phyloP scores from a whole-genome alignment of 164 flowering plant species.

The Chloranthus sessilifolius region DNA sequence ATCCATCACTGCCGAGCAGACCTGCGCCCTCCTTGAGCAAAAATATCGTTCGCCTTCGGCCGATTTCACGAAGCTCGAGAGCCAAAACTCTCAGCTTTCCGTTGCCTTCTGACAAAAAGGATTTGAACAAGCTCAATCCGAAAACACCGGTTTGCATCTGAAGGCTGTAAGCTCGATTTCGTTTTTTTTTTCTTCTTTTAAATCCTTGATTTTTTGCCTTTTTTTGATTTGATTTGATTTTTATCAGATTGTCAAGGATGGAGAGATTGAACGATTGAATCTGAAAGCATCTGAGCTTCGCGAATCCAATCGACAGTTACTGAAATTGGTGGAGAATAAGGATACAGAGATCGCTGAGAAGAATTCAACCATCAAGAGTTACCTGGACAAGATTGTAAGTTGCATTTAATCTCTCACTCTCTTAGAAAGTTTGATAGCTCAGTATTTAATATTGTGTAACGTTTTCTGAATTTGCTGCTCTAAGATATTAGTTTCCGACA shows the following conservation, averaged over 20 bases:
- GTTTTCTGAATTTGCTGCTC: too few species aligned
- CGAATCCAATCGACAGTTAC: conserved; percentile 71
- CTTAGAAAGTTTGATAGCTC: too few species aligned
- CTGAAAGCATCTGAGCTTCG: conserved; percentile 59
- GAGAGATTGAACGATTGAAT: conserved; percentile 63
- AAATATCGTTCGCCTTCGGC: conserved; percentile 70
- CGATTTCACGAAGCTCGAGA: conserved; percentile 53
- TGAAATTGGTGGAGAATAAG: conserved; percentile 72
- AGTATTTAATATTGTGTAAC: too few species aligned
- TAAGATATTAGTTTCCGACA: too few species aligned
- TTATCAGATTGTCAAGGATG: conserved; percentile 67
- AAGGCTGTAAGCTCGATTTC: conserved; percentile 56
- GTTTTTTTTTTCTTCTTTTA: background rate
- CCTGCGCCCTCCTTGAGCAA: conserved; percentile 78
- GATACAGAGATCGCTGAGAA: conserved; percentile 75
- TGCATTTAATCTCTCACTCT: too few species aligned
- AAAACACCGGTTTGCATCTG: conserved; percentile 59
- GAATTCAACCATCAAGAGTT: conserved; percentile 60
- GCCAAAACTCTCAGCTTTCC: conserved; percentile 49
- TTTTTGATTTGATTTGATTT: background rate
- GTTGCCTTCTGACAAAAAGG: conserved; percentile 39
- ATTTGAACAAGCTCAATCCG: conserved; percentile 49
- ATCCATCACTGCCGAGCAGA: conserved; percentile 84
- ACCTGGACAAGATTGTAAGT: conserved; percentile 83
- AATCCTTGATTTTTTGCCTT: too few species aligned